Evolutionary conservation across 176 grass and related monocot species (phyloP), one percentile per base, ranked within the genome.

Genomic region (Tillandsia fasciculata): DNA sequence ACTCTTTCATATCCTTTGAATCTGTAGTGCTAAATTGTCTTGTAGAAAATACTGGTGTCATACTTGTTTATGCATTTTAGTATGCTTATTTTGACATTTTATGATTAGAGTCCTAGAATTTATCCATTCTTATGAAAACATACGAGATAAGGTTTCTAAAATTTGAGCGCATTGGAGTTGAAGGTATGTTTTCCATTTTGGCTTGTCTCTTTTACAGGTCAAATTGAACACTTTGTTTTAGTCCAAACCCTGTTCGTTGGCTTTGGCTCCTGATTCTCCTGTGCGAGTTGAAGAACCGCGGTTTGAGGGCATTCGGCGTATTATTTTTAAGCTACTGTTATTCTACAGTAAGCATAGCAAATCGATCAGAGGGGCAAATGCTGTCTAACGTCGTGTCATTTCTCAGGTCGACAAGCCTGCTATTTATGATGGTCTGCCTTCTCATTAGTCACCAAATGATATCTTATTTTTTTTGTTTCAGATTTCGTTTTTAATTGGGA

Each of bases 271-370:
- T 63, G 87, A 92, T 74, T 99, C 89, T 63, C 87, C 89, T 72
- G 42, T 82, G 58, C 90, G 89, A 86, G 80, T 76, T 0, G 80
- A 82, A 81, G 94, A 99, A 53, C 94, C 94, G 64, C 70, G 83
- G 2, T 99, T 65, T 66, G 53, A 84, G 52, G 89, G 89, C 8
- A 86, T 99, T 66, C 86, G 83, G 64, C 87, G 61, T 12, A 51
- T 99, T 49, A 77, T 99, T 47, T 57, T 93, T n/a, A 99, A 80
- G 26, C 64, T 99, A 58, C 14, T 99, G 64, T 58, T 99, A 51
- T 99, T 99, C 80, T 99, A 99, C 72, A 93, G 94, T 82, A 90
- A 93, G 72, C 86, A 99, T 82, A 99, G 89, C 89, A 99, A 86
- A 72, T 79, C 94, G 28, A 87, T 99, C 64, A 86, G 89, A 87